phyloP scores from a whole-genome alignment of 2,329 filamentous ascomycete genomes.

The Xylariaceae sp. region DNA sequence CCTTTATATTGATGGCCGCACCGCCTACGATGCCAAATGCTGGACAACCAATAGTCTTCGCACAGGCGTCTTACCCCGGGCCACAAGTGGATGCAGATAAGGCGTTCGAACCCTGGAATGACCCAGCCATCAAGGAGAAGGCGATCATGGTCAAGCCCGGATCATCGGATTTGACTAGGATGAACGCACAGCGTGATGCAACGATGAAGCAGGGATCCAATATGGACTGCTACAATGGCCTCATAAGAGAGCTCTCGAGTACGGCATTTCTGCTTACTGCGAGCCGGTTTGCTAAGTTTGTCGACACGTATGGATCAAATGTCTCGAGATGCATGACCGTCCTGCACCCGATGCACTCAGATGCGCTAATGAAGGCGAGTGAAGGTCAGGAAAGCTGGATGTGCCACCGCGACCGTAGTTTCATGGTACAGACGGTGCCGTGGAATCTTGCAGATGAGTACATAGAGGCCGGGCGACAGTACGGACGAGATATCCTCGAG shows the following conservation, averaged over 20 bases:
- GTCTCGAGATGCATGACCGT: no score
- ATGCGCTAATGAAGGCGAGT: no score
- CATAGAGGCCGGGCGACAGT: no score
- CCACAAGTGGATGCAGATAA: neutral
- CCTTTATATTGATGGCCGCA: slow-evolving; percentile 29
- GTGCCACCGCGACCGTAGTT: no score
- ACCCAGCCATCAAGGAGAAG: neutral
- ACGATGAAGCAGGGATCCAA: neutral
- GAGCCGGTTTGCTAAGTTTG: slow-evolving; percentile 3
- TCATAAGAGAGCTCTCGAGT: neutral
- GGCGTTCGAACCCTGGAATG: slow-evolving; percentile 1
- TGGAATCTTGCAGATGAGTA: no score
- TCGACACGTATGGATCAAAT: no score
- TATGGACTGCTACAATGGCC: slow-evolving; percentile 12
- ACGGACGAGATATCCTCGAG: no score
- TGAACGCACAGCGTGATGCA: slow-evolving; percentile 7
- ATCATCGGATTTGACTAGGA: neutral
- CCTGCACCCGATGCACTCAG: no score
- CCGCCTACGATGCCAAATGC: slow-evolving; percentile 1
- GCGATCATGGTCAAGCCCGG: neutral
- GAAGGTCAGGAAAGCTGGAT: no score
- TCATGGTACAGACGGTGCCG: no score
- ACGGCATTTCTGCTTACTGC: neutral
- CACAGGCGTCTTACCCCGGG: neutral
- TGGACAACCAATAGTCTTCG: neutral